Evolutionary conservation across 2,329 filamentous ascomycete species (phyloP).

Genomic region (Hypoxylon sp.): DNA sequence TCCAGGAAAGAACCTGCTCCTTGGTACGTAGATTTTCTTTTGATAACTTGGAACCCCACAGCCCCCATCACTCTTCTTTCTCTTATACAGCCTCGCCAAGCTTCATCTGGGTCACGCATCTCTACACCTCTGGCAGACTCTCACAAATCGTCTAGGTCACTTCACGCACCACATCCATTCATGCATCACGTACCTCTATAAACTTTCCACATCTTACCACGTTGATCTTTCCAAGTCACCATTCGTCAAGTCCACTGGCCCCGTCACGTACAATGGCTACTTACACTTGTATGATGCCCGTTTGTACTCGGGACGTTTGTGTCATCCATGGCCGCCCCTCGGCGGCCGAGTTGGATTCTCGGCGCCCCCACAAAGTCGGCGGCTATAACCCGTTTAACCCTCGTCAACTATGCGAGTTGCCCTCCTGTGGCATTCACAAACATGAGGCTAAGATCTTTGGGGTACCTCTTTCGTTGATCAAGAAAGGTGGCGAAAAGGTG

Average conservation of each 20-base stretch:
- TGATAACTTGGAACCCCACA: no score
- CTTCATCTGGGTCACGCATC: no score
- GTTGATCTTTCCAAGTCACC: no score
- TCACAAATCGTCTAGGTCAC: no score
- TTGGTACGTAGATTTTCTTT: no score
- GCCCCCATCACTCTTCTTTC: no score
- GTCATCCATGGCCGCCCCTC: constrained; percentile 12
- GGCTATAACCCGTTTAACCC: background rate
- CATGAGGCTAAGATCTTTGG: background rate
- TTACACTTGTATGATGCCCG: background rate
- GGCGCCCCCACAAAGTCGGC: background rate
- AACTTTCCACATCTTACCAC: no score
- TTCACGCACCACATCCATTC: no score
- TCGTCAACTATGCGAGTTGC: background rate
- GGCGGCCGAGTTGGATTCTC: background rate
- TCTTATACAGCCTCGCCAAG: no score
- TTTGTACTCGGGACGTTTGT: constrained; percentile 3
- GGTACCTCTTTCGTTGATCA: background rate
- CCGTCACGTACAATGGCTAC: background rate
- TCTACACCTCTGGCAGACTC: no score
- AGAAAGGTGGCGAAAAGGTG: background rate
- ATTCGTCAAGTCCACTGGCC: background rate
- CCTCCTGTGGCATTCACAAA: background rate
- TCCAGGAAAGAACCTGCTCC: no score
- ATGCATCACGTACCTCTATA: no score